phyloP scores from a whole-genome alignment of 192 early-diverging fungal genomes.

The Podila horticola region DNA sequence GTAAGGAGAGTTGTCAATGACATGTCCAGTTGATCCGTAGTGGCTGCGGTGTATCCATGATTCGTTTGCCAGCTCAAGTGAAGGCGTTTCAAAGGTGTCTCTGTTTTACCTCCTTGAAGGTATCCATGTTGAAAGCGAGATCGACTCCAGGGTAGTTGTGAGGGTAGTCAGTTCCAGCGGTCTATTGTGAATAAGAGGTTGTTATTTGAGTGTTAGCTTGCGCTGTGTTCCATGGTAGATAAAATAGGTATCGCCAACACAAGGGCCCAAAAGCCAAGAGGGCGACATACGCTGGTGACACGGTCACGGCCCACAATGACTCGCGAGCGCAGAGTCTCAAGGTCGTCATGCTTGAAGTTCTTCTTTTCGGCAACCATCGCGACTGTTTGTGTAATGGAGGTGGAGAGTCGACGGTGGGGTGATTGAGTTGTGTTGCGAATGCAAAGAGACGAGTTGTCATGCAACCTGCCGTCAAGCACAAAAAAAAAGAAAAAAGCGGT shows the following conservation, averaged over 20 bases:
- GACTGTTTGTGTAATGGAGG: background rate
- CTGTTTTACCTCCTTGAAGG: constrained; percentile 71
- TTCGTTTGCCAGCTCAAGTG: background rate
- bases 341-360: constrained; percentile 44
- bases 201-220: background rate
- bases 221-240: background rate
- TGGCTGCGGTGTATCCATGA: background rate
- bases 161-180: constrained; percentile 84
- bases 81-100: background rate
- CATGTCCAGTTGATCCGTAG: background rate
- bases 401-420: background rate
- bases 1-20: background rate
- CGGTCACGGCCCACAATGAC: constrained; percentile 75
- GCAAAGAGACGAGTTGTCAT: too few relatives aligned
- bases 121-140: constrained; percentile 69
- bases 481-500: too few relatives aligned
- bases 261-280: background rate
- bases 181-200: constrained; percentile 55
- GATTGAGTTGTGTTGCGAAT: background rate
- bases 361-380: constrained; percentile 47
- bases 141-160: constrained; percentile 73
- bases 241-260: background rate
- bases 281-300: constrained; percentile 70
- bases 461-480: too few relatives aligned
- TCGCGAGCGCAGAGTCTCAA: constrained; percentile 62